These are phyloP conservation scores for Colletotrichum godetiae DNA, from an alignment of 2,329 filamentous ascomycete species.

Conservation along the genomic window DNA sequence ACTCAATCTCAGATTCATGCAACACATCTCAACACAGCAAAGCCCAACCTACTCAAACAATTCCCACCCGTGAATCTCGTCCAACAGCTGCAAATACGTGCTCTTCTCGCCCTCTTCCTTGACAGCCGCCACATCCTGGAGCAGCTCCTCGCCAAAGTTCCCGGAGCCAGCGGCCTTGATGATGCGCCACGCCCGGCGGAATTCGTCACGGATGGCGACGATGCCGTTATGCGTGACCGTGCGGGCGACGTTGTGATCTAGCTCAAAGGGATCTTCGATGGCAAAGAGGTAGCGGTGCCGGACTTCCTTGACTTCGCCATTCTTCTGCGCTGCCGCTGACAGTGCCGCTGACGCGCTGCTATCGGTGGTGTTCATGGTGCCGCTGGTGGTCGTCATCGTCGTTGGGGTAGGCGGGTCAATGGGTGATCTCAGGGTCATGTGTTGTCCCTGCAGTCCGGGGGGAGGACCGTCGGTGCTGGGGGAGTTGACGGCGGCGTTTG, in stretches of 20 bases:
- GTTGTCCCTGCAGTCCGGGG: background rate
- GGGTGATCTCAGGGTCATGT: background rate
- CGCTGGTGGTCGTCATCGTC: background rate
- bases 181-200: conserved; percentile 82
- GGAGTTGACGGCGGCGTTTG: conserved; percentile 1
- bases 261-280: conserved; percentile 92
- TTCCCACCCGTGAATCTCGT: conserved; percentile 52
- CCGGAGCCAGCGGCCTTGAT: conserved; percentile 64
- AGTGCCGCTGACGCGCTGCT: conserved; percentile 2
- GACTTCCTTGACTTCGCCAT: conserved; percentile 71
- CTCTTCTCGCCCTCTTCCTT: conserved; percentile 47
- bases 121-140: conserved; percentile 60
- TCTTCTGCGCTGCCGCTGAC: conserved; percentile 40
- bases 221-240: conserved; percentile 88
- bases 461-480: conserved; percentile 10
- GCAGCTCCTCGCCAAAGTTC: conserved; percentile 58
- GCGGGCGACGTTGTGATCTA: conserved; percentile 87
- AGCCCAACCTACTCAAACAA: conserved; percentile 21
- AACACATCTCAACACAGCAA: background rate
- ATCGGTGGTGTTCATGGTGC: conserved; percentile 4
- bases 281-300: conserved; percentile 86
- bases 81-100: conserved; percentile 50
- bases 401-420: conserved; percentile 7
- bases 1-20: background rate
- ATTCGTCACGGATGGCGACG: conserved; percentile 85